Base-by-base conservation (phyloP, 768 basidiomycete genomes). In the Lanmaoa rubissima region DNA sequence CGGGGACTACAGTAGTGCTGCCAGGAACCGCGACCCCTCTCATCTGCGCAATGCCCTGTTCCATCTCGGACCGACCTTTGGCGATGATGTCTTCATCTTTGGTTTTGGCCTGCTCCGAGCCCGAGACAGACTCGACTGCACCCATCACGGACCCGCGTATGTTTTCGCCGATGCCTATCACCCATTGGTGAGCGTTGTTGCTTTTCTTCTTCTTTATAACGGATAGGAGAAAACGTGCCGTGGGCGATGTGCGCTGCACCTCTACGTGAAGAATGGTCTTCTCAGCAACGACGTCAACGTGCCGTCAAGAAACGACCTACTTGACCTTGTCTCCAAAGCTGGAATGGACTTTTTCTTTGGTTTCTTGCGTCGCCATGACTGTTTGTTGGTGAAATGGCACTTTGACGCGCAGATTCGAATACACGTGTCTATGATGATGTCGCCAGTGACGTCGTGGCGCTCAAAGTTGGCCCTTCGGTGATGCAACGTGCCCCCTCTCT, bases 81-180 rank as follows among this genome's bases (percentile, higher is more conserved):
- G 63, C 43, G 0, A 68, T 71, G 7, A 78, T 70, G 4, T 75
- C 74, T 5, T 75, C 74, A 7, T 80, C 68, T 16, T 65, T 69
- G 7, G 62, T 55, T 6, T 64, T 65, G 1, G 66, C 65, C 13
- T 68, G 60, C 6, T 68, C 64, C 2, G 62, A 48, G 28, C 59
- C 59, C 2, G 70, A 61, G 11, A 73, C 38, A 1, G 69, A 67
- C 52, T 81, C 79, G 11, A 79, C 57, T 4, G 74, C 73, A 12
- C 75, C 74, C 45, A 80, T 61, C 10, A 73, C 55, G 0, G 78
- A 73, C 8, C 81, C 81, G 26, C 79, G 75, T 6, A 81, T 54
- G 42, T 69, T 75, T 38, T 82, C 80, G 8, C 79, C 78, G 1
- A 76, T 31, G 4, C 81, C 81, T 78, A 55, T 52, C 13, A 24